Conservation (phyloP, 2,329 filamentous ascomycete genomes). For the Kalaharituber pfeilii region DNA sequence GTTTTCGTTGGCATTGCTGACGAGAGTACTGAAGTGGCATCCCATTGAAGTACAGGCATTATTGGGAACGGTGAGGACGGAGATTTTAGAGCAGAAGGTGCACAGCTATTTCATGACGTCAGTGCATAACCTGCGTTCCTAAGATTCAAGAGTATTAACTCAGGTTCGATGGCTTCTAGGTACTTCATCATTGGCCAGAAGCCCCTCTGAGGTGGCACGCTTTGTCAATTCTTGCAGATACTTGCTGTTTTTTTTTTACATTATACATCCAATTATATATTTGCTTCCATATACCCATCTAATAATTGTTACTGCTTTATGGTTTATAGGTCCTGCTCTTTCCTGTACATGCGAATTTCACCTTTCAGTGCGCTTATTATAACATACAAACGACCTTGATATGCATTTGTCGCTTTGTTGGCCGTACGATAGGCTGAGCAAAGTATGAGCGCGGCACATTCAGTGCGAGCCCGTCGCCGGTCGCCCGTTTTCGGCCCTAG, state of each 20-base stretch:
- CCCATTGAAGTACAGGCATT: not conserved
- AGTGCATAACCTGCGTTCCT: not conserved
- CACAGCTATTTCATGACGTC: not conserved
- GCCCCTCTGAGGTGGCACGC: not conserved
- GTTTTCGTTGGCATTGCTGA: constrained; percentile 20
- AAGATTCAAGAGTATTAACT: not conserved
- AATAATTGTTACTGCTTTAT: not conserved
- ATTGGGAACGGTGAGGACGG: not conserved
- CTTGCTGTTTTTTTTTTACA: not conserved
- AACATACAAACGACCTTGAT: no score
- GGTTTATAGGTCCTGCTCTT: not conserved
- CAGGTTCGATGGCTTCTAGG: not conserved
- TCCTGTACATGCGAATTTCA: not conserved
- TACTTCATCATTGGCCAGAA: not conserved
- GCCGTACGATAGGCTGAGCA: no score
- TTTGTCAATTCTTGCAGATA: not conserved
- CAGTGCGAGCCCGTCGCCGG: no score
- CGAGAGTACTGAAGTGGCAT: constrained; percentile 11
- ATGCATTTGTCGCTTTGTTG: no score
- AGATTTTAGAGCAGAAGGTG: not conserved
- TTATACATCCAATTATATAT: not conserved
- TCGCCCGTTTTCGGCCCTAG: no score
- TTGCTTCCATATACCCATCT: no score
- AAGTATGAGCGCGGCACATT: no score
- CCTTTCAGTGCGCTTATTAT: no score